Evolutionary conservation across 2,329 filamentous ascomycete genomes (phyloP).

Genomic region (Penicillium sumatraense): DNA sequence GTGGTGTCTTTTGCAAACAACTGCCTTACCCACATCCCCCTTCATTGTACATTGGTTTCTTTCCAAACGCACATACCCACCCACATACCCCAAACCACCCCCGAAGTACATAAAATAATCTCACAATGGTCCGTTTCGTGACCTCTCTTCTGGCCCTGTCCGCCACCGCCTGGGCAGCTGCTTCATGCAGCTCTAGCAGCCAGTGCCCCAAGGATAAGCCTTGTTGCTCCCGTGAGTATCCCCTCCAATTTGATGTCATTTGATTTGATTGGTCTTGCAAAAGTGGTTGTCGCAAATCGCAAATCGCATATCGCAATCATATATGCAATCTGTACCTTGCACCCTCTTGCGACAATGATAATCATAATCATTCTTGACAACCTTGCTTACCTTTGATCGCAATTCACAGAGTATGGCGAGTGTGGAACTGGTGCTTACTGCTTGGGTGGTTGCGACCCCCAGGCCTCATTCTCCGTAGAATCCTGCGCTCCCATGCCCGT

Average conservation of each 20-base stretch:
- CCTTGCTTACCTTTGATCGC: conserved; percentile 10
- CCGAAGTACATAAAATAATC: conserved; percentile 15
- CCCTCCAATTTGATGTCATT: too few relatives aligned
- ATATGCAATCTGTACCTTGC: too few relatives aligned
- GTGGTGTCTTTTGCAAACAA: conserved; percentile 10
- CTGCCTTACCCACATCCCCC: background rate
- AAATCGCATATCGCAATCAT: background rate
- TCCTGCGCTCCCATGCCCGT: conserved; percentile 84
- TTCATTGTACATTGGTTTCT: conserved; percentile 25
- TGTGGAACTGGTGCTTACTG: conserved; percentile 96
- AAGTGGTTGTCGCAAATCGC: too few relatives aligned
- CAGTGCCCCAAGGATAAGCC: conserved; percentile 74
- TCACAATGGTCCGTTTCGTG: conserved; percentile 42
- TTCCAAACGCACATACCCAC: conserved; percentile 13
- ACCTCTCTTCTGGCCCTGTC: conserved; percentile 41
- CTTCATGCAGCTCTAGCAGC: conserved; percentile 49
- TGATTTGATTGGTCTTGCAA: background rate
- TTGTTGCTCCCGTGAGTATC: conserved; percentile 79
- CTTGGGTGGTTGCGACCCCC: conserved; percentile 90
- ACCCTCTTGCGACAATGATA: background rate
- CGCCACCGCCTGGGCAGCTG: conserved; percentile 36
- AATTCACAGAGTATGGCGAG: conserved; percentile 79
- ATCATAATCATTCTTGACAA: too few relatives aligned
- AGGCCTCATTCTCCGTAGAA: conserved; percentile 79
- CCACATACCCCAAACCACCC: conserved; percentile 9